Percentiles rank a stretch among this genome's conserved stretches.
Evolutionary conservation across 805 yeast genomes (phyloP).

Genomic region (Ascoidea asiatica): DNA sequence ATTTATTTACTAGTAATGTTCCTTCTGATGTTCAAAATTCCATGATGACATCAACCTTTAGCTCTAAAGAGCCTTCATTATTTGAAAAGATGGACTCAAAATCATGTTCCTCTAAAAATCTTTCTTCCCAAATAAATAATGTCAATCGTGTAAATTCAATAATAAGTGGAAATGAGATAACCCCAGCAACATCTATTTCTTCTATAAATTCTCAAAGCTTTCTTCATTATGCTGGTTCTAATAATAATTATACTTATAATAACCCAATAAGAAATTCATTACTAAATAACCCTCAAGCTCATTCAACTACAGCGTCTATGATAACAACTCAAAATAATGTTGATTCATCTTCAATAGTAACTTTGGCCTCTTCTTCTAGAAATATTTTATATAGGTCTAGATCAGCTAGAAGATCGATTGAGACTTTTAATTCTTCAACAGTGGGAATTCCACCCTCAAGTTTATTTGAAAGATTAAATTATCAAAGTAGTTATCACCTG

Average conservation of each 20-base stretch:
- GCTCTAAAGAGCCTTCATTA: neutral
- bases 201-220: neutral
- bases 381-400: slow-evolving; percentile 8
- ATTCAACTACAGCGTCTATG: neutral
- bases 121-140: neutral
- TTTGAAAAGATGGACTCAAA: neutral
- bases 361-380: slow-evolving; percentile 9
- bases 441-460: slow-evolving; percentile 11
- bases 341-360: slow-evolving; percentile 9
- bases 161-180: neutral
- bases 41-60: neutral
- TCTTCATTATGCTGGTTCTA: neutral
- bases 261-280: neutral
- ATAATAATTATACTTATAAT: neutral
- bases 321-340: slow-evolving; percentile 2
- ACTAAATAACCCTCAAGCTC: neutral
- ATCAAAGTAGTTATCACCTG: neutral
- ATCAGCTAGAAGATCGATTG: slow-evolving; percentile 10
- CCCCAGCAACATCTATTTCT: neutral
- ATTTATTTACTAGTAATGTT: too few species aligned
- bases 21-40: neutral
- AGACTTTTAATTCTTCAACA: slow-evolving; percentile 10
- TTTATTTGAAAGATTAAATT: slow-evolving; percentile 8
- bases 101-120: neutral
- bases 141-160: neutral